These are phyloP conservation scores for Emmonsiellopsis sp. DNA, from an alignment of 2,329 filamentous ascomycete species.

Conservation along the genomic window DNA sequence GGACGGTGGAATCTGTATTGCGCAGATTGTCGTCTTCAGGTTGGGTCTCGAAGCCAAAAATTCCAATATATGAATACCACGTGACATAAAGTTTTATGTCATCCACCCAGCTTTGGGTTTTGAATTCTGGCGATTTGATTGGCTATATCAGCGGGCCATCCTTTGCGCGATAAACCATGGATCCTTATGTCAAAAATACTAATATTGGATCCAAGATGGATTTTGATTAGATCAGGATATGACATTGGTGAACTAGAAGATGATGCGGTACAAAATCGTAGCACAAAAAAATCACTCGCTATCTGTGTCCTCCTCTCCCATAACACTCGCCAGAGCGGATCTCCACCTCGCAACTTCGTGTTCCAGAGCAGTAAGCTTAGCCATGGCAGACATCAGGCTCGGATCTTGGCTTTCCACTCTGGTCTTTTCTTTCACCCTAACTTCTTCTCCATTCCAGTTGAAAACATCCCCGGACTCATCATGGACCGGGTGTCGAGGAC, in stretches of 20 bases:
- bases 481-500: slow-evolving; percentile 50
- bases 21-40: not conserved
- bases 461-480: slow-evolving; percentile 76
- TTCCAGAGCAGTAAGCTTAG: slow-evolving; percentile 71
- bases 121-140: no score
- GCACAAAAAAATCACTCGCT: slow-evolving; percentile 18
- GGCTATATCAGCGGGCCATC: no score
- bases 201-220: not conserved
- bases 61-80: not conserved
- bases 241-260: not conserved
- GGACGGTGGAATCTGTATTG: not conserved
- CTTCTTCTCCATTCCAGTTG: slow-evolving; percentile 58
- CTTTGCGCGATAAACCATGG: no score
- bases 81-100: not conserved
- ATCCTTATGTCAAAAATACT: not conserved
- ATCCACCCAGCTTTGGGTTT: not conserved
- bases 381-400: slow-evolving; percentile 69
- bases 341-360: slow-evolving; percentile 62
- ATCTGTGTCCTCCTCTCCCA: slow-evolving; percentile 52
- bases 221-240: not conserved
- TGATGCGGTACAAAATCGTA: not conserved
- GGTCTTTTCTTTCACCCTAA: slow-evolving; percentile 82
- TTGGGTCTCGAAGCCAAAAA: not conserved
- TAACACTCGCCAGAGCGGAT: slow-evolving; percentile 64
- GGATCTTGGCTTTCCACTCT: slow-evolving; percentile 84